Conservation (phyloP, 2,329 filamentous ascomycete genomes). For the Xylariaceae sp. region DNA sequence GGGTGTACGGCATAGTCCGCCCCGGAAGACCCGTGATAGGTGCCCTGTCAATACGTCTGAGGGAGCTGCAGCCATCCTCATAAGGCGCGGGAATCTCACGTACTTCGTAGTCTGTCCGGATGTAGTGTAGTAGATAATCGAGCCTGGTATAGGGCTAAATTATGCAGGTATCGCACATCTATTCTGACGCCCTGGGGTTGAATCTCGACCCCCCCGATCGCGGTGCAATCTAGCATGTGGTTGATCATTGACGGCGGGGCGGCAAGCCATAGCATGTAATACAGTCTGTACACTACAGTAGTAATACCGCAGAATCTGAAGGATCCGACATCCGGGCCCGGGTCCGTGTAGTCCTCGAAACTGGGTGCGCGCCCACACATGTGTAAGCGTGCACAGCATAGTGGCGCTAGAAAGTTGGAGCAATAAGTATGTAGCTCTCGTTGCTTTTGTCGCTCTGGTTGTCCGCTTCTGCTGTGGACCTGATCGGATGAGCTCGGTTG, state of each 20-base stretch:
- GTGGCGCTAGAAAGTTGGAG: not conserved
- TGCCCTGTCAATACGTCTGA: constrained; percentile 1
- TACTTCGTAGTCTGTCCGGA: not conserved
- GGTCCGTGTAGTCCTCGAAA: not conserved
- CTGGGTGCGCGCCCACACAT: not conserved
- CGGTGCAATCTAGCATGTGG: not conserved
- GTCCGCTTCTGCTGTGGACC: too few relatives aligned
- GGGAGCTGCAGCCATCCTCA: constrained; percentile 3
- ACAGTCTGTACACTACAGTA: too few relatives aligned
- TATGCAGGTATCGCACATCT: not conserved
- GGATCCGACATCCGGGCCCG: not conserved
- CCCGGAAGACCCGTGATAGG: constrained; percentile 8
- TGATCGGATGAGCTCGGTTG: too few relatives aligned
- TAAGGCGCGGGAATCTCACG: constrained; percentile 1
- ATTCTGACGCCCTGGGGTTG: not conserved
- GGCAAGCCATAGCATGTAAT: not conserved
- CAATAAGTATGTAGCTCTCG: not conserved
- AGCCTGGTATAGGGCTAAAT: not conserved
- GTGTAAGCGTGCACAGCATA: not conserved
- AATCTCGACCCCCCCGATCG: not conserved
- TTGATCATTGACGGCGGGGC: too few relatives aligned
- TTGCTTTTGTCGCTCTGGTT: not conserved
- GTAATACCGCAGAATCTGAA: too few relatives aligned
- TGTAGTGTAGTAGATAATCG: not conserved
- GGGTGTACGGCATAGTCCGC: constrained; percentile 9